phyloP scores from a whole-genome alignment of 1,284 basidiomycete genomes.

The Leccinum brunneo-olivaceum region DNA sequence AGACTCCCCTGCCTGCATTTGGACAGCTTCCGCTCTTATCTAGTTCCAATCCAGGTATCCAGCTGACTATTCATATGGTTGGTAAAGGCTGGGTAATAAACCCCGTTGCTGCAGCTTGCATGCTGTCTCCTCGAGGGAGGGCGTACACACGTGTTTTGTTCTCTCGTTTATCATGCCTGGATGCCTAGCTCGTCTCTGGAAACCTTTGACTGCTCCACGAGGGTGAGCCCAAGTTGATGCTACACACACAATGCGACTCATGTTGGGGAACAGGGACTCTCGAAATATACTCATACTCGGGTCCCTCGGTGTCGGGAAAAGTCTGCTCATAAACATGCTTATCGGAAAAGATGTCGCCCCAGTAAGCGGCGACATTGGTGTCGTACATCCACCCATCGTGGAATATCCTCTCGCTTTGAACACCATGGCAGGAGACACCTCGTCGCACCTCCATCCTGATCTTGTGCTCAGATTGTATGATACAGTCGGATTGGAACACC shows the following conservation, averaged over 20 bases:
- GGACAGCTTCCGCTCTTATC: slow-evolving; percentile 20
- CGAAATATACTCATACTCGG: slow-evolving; percentile 22
- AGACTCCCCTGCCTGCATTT: slow-evolving; percentile 31
- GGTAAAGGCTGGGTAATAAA: too few relatives aligned
- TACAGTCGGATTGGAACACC: slow-evolving; percentile 21
- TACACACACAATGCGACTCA: slow-evolving; percentile 1
- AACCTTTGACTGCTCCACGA: background rate
- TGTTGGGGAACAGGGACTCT: slow-evolving; percentile 7
- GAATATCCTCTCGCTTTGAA: slow-evolving; percentile 12
- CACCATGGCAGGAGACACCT: slow-evolving; percentile 6
- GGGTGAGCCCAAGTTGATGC: slow-evolving; percentile 10
- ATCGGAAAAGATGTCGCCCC: slow-evolving; percentile 18
- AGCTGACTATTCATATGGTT: too few relatives aligned
- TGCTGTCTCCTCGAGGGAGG: too few relatives aligned
- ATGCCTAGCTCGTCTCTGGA: slow-evolving; percentile 3
- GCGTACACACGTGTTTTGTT: too few relatives aligned
- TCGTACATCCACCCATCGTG: slow-evolving; percentile 17
- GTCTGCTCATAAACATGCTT: slow-evolving; percentile 26
- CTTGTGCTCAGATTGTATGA: slow-evolving; percentile 17
- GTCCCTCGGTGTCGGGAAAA: slow-evolving; percentile 26
- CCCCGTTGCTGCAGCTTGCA: too few relatives aligned
- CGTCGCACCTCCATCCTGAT: background rate
- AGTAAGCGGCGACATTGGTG: slow-evolving; percentile 17
- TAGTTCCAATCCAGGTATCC: background rate
- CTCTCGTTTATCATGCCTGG: too few relatives aligned